Evolutionary conservation across 2,329 filamentous ascomycete species (phyloP).

Genomic region (Aspergillus sp.): DNA sequence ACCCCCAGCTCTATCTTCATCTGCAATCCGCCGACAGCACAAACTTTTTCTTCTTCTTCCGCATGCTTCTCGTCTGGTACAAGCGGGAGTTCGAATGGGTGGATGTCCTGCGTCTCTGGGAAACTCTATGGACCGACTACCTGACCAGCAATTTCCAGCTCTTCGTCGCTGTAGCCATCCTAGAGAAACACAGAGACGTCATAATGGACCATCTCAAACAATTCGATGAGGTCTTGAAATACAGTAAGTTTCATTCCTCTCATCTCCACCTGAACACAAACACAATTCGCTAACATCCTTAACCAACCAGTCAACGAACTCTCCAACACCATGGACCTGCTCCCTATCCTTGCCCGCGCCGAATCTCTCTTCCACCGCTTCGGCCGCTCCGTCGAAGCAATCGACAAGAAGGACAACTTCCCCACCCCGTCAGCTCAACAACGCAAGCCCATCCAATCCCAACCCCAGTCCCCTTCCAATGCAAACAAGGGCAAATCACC

Average conservation of each 20-base stretch:
- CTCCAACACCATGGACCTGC: constrained; percentile 86
- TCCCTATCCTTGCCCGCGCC: constrained; percentile 80
- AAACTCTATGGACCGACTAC: constrained; percentile 91
- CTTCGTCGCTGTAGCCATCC: constrained; percentile 87
- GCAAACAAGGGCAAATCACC: constrained; percentile 33
- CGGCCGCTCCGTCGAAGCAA: constrained; percentile 81
- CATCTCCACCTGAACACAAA: neutral
- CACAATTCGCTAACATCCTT: neutral
- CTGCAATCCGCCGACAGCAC: constrained; percentile 88
- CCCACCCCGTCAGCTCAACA: constrained; percentile 56
- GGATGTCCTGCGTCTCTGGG: constrained; percentile 87
- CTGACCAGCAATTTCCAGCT: constrained; percentile 87
- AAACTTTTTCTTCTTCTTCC: constrained; percentile 99
- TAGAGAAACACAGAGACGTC: constrained; percentile 93
- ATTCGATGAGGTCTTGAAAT: constrained; percentile 97
- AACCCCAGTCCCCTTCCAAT: constrained; percentile 8
- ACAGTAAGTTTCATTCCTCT: constrained; percentile 60
- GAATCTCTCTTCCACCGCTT: constrained; percentile 87
- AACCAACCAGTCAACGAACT: constrained; percentile 77
- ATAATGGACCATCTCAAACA: constrained; percentile 93
- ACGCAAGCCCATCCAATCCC: constrained; percentile 40
- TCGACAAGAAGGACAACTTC: constrained; percentile 89
- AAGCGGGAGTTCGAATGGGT: constrained; percentile 94
- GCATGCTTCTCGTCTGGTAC: constrained; percentile 98
- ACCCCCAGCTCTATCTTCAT: constrained; percentile 89